Base-by-base conservation (phyloP, 2,329 filamentous ascomycete species). In the Aspergillus ochraceoroseus region DNA sequence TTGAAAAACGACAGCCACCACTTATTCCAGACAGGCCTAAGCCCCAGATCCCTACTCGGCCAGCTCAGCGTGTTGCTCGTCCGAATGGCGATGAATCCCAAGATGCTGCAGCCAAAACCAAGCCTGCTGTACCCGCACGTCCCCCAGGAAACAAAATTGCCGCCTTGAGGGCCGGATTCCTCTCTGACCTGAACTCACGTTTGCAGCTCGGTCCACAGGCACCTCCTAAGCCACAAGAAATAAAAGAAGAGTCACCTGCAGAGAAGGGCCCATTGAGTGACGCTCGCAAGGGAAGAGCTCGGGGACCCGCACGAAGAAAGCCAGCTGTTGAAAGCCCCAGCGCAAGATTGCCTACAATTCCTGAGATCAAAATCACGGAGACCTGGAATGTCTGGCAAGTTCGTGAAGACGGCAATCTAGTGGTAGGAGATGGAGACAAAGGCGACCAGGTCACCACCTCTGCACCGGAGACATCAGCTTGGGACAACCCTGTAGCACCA, bases 161-260 rank as follows among this genome's bases (percentile, higher is more conserved):
- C 11, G 85, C 87, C 15, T 71, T 98, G 20, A 88, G 94, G 65
- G 86, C 86, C 25, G 87, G 86, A 2, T 96, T 98, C 64, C 80
- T 98, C 75, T 88, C 82, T 30, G 90, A 96, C 58, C 71, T 98
- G 28, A 95, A 96, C 65, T 89, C 87, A 55, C 84, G 88, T 33
- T 72, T 98, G 18, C 83, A 87, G 58, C 69, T 94, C 23, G 92
- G 92, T 1, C 90, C 89, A n/a, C 82, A 86, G 53, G 79, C 75
- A 31, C 56, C 81, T 12, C 43, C 44, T 1, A 89, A 87, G 70
- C 83, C 85, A 51, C 82, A 85, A 56, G 83, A 89, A 49, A 69
- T 74, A 27, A 68, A 72, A 9, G 73, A 80, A 37, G 74, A 79
- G 2, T 73, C 74, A 20, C 73, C 77, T 44, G 79, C 77, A 44